A percentile compares a stretch with the other conserved stretches of the same genome.
These are phyloP conservation scores for Chlamydomonas reinhardtii DNA, from an alignment of 163 green algal genomes.

Conservation along the genomic window DNA sequence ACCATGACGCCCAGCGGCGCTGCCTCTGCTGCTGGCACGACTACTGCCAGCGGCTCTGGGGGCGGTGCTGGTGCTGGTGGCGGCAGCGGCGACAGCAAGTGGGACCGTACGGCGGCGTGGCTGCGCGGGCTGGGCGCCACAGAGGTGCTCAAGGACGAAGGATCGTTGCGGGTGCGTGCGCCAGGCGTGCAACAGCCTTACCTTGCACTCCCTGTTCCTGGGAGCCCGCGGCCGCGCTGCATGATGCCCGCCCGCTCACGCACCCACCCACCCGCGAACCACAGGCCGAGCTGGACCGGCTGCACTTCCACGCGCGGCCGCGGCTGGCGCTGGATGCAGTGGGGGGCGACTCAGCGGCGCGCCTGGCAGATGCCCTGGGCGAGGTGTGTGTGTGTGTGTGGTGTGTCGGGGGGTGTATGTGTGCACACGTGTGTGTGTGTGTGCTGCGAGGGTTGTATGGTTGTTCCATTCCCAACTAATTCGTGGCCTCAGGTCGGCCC, in stretches of 20 bases:
- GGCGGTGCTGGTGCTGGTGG: no score
- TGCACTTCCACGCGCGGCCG: constrained; percentile 88
- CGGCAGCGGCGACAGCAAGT: constrained; percentile 7
- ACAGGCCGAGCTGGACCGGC: constrained; percentile 79
- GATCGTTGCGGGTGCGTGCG: constrained; percentile 73
- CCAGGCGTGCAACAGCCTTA: no score
- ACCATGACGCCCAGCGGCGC: neutral
- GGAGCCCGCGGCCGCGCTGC: no score
- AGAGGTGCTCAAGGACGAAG: constrained; percentile 83
- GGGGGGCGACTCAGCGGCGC: constrained; percentile 76
- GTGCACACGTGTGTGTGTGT: no score
- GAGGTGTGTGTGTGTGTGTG: no score
- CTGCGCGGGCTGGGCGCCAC: constrained; percentile 82
- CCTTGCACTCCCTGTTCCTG: no score
- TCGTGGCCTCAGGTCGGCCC: no score
- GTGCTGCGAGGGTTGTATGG: no score
- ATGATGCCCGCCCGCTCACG: no score
- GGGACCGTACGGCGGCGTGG: constrained; percentile 58
- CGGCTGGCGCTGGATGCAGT: constrained; percentile 90
- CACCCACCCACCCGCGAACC: neutral
- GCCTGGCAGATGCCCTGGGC: constrained; percentile 76
- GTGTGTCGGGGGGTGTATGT: neutral
- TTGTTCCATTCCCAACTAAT: no score
- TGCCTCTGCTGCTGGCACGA: no score
- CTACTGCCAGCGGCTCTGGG: no score